Conservation (phyloP, 78 protist genomes). For the Trichosphaerium sp. region DNA sequence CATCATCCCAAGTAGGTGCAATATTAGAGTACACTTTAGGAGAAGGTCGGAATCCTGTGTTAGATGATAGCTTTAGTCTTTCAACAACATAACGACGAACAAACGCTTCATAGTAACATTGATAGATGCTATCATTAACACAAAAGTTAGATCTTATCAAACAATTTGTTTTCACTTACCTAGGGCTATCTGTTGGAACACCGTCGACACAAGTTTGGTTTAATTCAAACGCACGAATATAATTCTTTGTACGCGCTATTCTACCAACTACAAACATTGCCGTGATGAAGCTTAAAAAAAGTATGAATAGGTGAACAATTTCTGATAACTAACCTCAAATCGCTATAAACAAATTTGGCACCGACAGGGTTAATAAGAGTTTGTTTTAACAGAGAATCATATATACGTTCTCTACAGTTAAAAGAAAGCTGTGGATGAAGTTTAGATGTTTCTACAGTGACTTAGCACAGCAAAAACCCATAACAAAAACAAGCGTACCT, state of each 20-base stretch:
- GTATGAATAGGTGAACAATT: neutral
- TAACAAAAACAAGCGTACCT: too few relatives aligned
- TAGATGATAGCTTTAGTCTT: neutral
- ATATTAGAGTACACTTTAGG: neutral
- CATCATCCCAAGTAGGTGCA: slow-evolving; percentile 61
- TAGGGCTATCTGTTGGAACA: too few relatives aligned
- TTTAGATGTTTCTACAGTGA: slow-evolving; percentile 8
- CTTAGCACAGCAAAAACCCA: too few relatives aligned
- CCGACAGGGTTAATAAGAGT: slow-evolving; percentile 47
- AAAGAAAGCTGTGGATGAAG: slow-evolving; percentile 38
- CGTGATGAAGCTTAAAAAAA: slow-evolving; percentile 59
- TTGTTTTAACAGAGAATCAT: slow-evolving; percentile 26
- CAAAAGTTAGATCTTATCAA: neutral
- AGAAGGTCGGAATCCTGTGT: slow-evolving; percentile 38
- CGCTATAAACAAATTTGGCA: slow-evolving; percentile 44
- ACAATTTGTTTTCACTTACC: neutral
- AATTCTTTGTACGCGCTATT: slow-evolving; percentile 8
- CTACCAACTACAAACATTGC: slow-evolving; percentile 54
- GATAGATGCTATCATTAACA: neutral
- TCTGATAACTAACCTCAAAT: slow-evolving; percentile 11
- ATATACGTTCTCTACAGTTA: slow-evolving; percentile 47
- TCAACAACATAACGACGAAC: slow-evolving; percentile 38
- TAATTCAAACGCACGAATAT: too few relatives aligned
- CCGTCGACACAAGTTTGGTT: too few relatives aligned
- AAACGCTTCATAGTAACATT: slow-evolving; percentile 69